A percentile compares a stretch with the other conserved stretches of the same genome.
Evolutionary conservation across 2,329 filamentous ascomycete species (phyloP).

Genomic region (Nectriaceae sp.): DNA sequence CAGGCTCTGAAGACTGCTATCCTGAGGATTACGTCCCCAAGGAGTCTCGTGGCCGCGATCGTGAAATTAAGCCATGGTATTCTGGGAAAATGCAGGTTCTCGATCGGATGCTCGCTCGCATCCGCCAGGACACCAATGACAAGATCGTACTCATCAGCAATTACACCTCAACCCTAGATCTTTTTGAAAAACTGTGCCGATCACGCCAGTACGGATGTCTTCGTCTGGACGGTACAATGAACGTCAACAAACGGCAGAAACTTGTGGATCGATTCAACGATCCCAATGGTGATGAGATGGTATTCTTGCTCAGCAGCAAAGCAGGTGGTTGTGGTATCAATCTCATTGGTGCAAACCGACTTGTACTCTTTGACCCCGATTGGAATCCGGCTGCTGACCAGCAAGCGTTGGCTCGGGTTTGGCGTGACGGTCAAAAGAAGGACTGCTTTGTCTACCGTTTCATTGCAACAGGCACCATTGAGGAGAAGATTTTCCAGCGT

Average conservation of each 20-base stretch:
- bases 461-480: slow-evolving; percentile 95
- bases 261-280: slow-evolving; percentile 98
- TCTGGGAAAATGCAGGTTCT: slow-evolving; percentile 98
- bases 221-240: slow-evolving; percentile 95
- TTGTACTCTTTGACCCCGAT: slow-evolving; percentile 94
- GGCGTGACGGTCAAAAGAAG: slow-evolving; percentile 98
- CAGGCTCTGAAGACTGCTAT: slow-evolving; percentile 79
- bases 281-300: slow-evolving; percentile 83
- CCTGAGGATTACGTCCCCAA: slow-evolving; percentile 89
- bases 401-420: slow-evolving; percentile 93
- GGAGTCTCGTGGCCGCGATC: slow-evolving; percentile 82
- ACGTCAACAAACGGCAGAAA: slow-evolving; percentile 94
- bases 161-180: slow-evolving; percentile 92
- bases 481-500: slow-evolving; percentile 98
- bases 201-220: slow-evolving; percentile 81
- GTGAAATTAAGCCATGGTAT: slow-evolving; percentile 93
- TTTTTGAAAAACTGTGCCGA: slow-evolving; percentile 90
- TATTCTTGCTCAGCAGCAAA: slow-evolving; percentile 96
- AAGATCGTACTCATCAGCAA: slow-evolving; percentile 99
- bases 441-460: slow-evolving; percentile 99
- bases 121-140: slow-evolving; percentile 94
- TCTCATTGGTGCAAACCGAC: slow-evolving; percentile 88
- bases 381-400: slow-evolving; percentile 99
- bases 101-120: slow-evolving; percentile 96
- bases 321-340: slow-evolving; percentile 96